Evolutionary conservation across 306 rosid species (phyloP).

Genomic region (Fragaria vesca): DNA sequence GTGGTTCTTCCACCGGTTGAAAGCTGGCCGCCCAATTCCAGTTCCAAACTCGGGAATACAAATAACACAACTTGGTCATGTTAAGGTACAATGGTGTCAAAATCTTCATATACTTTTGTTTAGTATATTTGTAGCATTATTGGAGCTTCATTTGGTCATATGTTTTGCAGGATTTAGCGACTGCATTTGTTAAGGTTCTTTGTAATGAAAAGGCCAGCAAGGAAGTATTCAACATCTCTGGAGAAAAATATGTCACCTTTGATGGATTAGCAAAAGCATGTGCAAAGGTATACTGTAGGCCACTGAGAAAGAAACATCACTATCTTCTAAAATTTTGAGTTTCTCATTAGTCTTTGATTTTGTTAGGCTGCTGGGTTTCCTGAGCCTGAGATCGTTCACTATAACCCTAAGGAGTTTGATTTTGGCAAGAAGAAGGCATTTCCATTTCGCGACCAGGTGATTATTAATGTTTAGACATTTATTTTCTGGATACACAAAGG

Average conservation of each 20-base stretch:
- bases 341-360: constrained; percentile 6
- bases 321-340: constrained; percentile 8
- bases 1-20: constrained; percentile 98
- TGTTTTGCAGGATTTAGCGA: constrained; percentile 81
- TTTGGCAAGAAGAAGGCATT: constrained; percentile 94
- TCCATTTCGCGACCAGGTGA: constrained; percentile 96
- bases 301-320: background rate
- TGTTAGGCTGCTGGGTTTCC: constrained; percentile 91
- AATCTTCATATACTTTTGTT: background rate
- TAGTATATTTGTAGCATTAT: background rate
- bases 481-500: background rate
- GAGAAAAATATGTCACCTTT: constrained; percentile 86
- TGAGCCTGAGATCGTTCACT: constrained; percentile 90
- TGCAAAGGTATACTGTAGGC: constrained; percentile 61
- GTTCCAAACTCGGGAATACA: constrained; percentile 81
- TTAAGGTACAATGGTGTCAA: constrained; percentile 45
- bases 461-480: background rate
- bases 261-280: constrained; percentile 96
- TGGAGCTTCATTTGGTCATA: constrained; percentile 17
- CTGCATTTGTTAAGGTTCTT: constrained; percentile 73
- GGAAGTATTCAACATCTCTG: constrained; percentile 91
- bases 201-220: constrained; percentile 85
- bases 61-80: constrained; percentile 94
- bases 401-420: constrained; percentile 85
- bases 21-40: constrained; percentile 98